These are phyloP conservation scores for Pseudopyricularia javanii DNA, from an alignment of 2,329 filamentous ascomycete genomes.

Conservation along the genomic window DNA sequence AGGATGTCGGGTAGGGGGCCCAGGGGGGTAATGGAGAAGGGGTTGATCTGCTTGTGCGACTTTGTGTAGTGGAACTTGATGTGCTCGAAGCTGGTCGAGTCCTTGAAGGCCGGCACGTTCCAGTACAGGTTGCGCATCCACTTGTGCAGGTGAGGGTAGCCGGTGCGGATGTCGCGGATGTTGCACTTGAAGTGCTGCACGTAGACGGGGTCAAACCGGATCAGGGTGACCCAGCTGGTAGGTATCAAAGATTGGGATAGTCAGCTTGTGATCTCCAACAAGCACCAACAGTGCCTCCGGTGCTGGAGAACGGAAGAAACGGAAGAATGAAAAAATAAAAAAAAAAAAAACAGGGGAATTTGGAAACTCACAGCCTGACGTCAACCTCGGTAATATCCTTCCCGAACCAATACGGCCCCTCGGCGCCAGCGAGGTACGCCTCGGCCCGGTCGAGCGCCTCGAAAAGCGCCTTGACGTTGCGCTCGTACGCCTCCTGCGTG, in stretches of 20 bases:
- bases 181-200: slow-evolving; percentile 88
- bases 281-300: not conserved
- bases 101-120: slow-evolving; percentile 63
- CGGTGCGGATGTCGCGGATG: slow-evolving; percentile 69
- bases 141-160: slow-evolving; percentile 67
- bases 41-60: slow-evolving; percentile 55
- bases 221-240: slow-evolving; percentile 11
- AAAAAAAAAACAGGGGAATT: not conserved
- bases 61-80: slow-evolving; percentile 70
- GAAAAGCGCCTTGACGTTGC: slow-evolving; percentile 60
- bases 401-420: slow-evolving; percentile 65
- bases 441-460: slow-evolving; percentile 66
- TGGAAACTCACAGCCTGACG: slow-evolving; percentile 48
- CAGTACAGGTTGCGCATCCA: slow-evolving; percentile 83
- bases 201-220: slow-evolving; percentile 42
- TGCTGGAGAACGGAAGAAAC: not conserved
- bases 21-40: slow-evolving; percentile 63
- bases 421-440: slow-evolving; percentile 40
- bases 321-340: too few species aligned
- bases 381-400: slow-evolving; percentile 68
- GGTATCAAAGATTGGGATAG: not conserved
- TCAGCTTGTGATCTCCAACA: not conserved
- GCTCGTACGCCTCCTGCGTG: slow-evolving; percentile 71
- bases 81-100: slow-evolving; percentile 85
- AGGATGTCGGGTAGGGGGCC: slow-evolving; percentile 78